These are phyloP conservation scores for Hypericum androsaemum DNA, from an alignment of 345 rosid genomes.

Conservation along the genomic window DNA sequence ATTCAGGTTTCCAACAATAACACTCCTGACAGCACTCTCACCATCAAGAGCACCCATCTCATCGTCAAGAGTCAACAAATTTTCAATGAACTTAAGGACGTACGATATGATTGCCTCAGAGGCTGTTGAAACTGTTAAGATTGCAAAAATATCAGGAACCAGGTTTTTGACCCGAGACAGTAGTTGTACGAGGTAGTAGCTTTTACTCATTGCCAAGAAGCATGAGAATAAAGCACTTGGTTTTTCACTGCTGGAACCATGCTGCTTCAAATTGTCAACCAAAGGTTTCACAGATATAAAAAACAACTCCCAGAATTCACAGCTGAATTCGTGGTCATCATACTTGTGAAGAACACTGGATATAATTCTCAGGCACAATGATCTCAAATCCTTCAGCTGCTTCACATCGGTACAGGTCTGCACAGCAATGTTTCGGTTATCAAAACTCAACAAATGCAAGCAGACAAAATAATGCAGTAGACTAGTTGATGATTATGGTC, in stretches of 20 bases:
- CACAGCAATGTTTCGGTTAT: slow-evolving; percentile 11
- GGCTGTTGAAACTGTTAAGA: slow-evolving; percentile 54
- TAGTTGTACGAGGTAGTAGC: slow-evolving; percentile 46
- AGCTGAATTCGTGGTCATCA: slow-evolving; percentile 63
- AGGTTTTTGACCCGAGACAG: slow-evolving; percentile 58
- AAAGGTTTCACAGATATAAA: slow-evolving; percentile 62
- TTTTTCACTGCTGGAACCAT: slow-evolving; percentile 90
- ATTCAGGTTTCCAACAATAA: slow-evolving; percentile 49
- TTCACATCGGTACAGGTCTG: slow-evolving; percentile 42
- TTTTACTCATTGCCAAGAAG: slow-evolving; percentile 89
- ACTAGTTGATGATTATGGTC: no score
- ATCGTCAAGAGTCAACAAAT: slow-evolving; percentile 58
- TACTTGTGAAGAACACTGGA: slow-evolving; percentile 63
- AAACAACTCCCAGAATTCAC: slow-evolving; percentile 79
- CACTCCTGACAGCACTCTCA: slow-evolving; percentile 24
- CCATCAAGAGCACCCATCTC: slow-evolving; percentile 35
- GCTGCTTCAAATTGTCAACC: slow-evolving; percentile 67
- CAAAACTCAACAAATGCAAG: background rate
- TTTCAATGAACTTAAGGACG: slow-evolving; percentile 67
- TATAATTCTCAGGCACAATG: slow-evolving; percentile 66
- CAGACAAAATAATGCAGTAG: no score
- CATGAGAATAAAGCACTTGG: slow-evolving; percentile 84
- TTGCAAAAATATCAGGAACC: slow-evolving; percentile 70
- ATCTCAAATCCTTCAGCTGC: slow-evolving; percentile 73
- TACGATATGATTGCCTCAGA: slow-evolving; percentile 68